These are phyloP conservation scores for Stipa capillata DNA, from an alignment of 176 grass and related monocot genomes.

Conservation along the genomic window DNA sequence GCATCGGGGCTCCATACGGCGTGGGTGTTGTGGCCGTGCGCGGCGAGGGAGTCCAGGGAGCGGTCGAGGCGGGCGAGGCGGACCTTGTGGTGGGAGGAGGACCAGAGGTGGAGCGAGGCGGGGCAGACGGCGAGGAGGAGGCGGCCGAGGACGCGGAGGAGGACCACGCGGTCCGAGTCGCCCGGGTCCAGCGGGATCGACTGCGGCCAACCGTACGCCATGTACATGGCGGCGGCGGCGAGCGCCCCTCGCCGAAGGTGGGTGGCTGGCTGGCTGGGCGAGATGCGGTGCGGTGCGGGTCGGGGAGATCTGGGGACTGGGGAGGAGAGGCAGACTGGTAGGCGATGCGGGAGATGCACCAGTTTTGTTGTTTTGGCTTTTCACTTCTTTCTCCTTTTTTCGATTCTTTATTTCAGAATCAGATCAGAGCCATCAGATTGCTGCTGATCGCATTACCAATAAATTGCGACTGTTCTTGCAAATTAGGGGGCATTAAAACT, in stretches of 20 bases:
- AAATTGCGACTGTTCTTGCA: too few species aligned
- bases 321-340: background rate
- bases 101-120: conserved; percentile 93
- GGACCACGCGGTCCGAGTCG: conserved; percentile 65
- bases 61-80: conserved; percentile 62
- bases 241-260: too few species aligned
- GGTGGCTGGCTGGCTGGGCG: background rate
- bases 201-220: conserved; percentile 94
- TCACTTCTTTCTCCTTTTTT: background rate
- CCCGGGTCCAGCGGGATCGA: conserved; percentile 74
- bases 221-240: too few species aligned
- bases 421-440: conserved; percentile 8
- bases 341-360: conserved; percentile 24
- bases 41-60: conserved; percentile 44
- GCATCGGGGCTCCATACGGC: conserved; percentile 84
- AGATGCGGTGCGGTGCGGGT: conserved; percentile 26
- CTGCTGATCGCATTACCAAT: too few species aligned
- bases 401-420: background rate
- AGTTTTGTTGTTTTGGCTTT: background rate
- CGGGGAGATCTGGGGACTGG: conserved; percentile 44
- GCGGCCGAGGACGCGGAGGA: conserved; percentile 72
- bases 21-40: conserved; percentile 70
- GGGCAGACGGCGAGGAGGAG: conserved; percentile 71
- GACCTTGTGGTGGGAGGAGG: conserved; percentile 69
- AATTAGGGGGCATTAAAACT: too few species aligned